These are phyloP conservation scores for Crassisporium funariophilum DNA, from an alignment of 768 basidiomycete species.

Conservation along the genomic window DNA sequence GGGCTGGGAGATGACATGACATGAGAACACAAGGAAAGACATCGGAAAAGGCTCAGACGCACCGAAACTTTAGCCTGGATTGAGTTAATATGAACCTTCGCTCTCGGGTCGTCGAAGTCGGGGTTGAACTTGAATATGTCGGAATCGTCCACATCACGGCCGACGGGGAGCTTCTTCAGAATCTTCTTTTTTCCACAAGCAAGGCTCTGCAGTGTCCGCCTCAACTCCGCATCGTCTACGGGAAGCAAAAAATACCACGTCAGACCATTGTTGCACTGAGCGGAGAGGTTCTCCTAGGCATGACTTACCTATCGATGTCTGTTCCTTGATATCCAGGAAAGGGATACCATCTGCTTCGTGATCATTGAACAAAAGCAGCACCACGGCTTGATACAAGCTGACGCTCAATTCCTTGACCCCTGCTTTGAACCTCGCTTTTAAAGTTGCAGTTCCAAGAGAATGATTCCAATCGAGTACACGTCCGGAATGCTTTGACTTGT, in stretches of 20 bases:
- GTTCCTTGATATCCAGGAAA: conserved; percentile 67
- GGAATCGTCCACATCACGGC: conserved; percentile 72
- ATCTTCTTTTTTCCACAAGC: conserved; percentile 92
- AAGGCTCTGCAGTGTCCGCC: conserved; percentile 88
- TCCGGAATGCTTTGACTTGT: conserved; percentile 76
- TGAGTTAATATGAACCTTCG: conserved; percentile 90
- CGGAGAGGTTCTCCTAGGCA: too few species aligned
- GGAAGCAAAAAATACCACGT: conserved; percentile 15
- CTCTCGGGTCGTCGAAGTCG: conserved; percentile 75
- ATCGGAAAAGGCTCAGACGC: conserved; percentile 26
- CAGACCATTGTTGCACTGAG: too few species aligned
- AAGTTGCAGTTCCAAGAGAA: conserved; percentile 77
- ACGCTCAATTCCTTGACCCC: conserved; percentile 87
- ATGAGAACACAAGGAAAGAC: background rate
- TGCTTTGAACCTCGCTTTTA: conserved; percentile 67
- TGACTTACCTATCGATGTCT: conserved; percentile 71
- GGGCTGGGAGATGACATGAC: conserved; percentile 47
- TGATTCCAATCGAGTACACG: conserved; percentile 86
- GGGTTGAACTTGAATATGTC: conserved; percentile 85
- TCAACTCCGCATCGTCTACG: conserved; percentile 70
- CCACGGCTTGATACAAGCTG: conserved; percentile 87
- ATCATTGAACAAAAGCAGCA: conserved; percentile 86
- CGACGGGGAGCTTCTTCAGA: conserved; percentile 74
- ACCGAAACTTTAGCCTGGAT: conserved; percentile 95
- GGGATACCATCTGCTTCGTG: conserved; percentile 53